Evolutionary conservation across 1,139 yeast genomes (phyloP).

Genomic region (Pichia sp.): DNA sequence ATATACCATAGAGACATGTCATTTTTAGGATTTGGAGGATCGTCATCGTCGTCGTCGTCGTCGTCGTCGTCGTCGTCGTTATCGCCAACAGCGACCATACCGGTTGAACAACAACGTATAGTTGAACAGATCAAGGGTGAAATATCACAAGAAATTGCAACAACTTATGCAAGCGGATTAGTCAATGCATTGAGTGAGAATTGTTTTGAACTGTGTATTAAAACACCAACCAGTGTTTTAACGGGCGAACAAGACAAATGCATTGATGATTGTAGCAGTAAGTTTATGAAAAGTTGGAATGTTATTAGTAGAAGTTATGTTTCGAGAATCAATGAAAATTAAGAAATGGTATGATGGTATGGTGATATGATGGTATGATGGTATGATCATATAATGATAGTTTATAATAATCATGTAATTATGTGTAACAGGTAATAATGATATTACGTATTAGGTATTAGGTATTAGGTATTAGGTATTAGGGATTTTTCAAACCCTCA

Average conservation of each 20-base stretch:
- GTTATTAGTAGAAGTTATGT: slow-evolving; percentile 71
- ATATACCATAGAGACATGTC: slow-evolving; percentile 15
- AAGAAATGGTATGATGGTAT: background rate
- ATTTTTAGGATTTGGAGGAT: slow-evolving; percentile 26
- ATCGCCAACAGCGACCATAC: too few relatives aligned
- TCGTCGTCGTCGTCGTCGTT: too few relatives aligned
- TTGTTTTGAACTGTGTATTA: slow-evolving; percentile 75
- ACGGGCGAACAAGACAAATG: slow-evolving; percentile 46
- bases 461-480: too few relatives aligned
- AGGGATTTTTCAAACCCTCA: too few relatives aligned
- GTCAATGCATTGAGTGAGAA: slow-evolving; percentile 84
- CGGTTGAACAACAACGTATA: slow-evolving; percentile 21
- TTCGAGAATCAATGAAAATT: slow-evolving; percentile 43
- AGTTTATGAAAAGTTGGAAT: slow-evolving; percentile 91
- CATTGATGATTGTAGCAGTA: slow-evolving; percentile 71
- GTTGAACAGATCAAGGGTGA: slow-evolving; percentile 64
- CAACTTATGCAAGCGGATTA: slow-evolving; percentile 82
- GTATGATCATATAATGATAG: too few relatives aligned
- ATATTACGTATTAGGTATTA: too few relatives aligned
- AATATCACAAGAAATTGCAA: slow-evolving; percentile 76
- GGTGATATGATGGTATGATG: too few relatives aligned
- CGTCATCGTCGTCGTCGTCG: slow-evolving; percentile 2
- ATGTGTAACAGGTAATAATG: too few relatives aligned
- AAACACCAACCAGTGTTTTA: slow-evolving; percentile 39
- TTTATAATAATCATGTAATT: too few relatives aligned